Evolutionary conservation across 2,329 filamentous ascomycete genomes (phyloP), one percentile per base, ranked within the genome.

Genomic region (Biscogniauxia mediterranea): DNA sequence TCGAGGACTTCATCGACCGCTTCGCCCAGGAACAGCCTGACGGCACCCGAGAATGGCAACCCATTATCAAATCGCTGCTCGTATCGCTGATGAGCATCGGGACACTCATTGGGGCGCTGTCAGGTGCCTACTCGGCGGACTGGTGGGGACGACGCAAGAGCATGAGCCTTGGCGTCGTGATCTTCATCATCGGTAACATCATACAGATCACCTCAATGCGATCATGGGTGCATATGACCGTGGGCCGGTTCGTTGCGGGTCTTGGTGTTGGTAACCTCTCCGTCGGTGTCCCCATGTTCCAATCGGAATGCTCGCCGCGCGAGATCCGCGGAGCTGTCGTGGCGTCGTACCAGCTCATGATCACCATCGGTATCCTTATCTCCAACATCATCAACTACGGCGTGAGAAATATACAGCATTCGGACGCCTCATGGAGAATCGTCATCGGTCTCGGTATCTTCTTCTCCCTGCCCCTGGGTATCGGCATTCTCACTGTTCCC

Each of bases 261-360:
- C 78, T 91, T 2, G 88, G 88, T 52, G 83, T 91, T 26, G 89
- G 89, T 52, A 87, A 81, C 56, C 79, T 91, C 1, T 89, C 85
- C 0, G 83, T 89, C 38, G 80, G 85, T 42, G 85, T 89, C 1
- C 87, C 87, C 61, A 86, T 89, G 80, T 89, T 86, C 74, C 86
- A 89, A 74, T 84, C 84, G 50, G 87, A 90, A 70, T 85, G 81
- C 57, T 81, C 84, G 1, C 87, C 87, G 3, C 80, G 81, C 19
- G 80, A 85, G 68, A 87, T 89, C 63, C 84, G 87, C 66, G 87
- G 86, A 66, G 82, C 84, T 38, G 82, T 89, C 52, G 84, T 89
- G n/a, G 81, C 83, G 4, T 86, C 83, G n/a, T 91, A 91, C 74
- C 89, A 91, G 75, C 83, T 91, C 17, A 87, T 90, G 77, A 89